A percentile compares a stretch with the other conserved stretches of the same genome.
Evolutionary conservation across 1,139 yeast genomes (phyloP).

Genomic region (Lodderomyces parapsilosis): DNA sequence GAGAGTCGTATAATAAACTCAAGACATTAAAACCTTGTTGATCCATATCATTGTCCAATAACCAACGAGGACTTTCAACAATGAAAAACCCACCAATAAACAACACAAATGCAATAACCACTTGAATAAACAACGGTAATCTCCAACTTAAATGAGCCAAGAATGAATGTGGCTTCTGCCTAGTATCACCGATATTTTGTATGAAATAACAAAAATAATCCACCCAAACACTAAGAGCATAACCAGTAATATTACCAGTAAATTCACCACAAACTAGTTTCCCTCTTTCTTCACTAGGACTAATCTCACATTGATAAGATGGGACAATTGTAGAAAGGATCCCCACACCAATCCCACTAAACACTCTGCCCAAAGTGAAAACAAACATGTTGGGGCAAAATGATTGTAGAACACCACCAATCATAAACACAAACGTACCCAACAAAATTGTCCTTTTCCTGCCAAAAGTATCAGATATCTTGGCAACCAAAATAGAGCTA

Average conservation of each 20-base stretch:
- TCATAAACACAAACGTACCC: slow-evolving; percentile 49
- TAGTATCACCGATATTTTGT: slow-evolving; percentile 41
- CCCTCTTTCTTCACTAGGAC: slow-evolving; percentile 56
- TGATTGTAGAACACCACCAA: slow-evolving; percentile 52
- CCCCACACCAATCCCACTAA: slow-evolving; percentile 56
- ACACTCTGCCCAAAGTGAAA: slow-evolving; percentile 49
- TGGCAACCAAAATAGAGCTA: slow-evolving; percentile 47
- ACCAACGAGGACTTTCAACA: slow-evolving; percentile 58
- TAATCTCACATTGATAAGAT: slow-evolving; percentile 54
- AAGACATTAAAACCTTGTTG: slow-evolving; percentile 66
- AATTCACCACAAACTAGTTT: slow-evolving; percentile 55
- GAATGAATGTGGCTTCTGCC: slow-evolving; percentile 35
- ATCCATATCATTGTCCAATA: slow-evolving; percentile 50
- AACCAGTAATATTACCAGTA: slow-evolving; percentile 54
- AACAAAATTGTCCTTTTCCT: slow-evolving; percentile 47
- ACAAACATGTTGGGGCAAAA: slow-evolving; percentile 42
- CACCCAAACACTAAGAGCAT: slow-evolving; percentile 54
- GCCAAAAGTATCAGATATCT: slow-evolving; percentile 45
- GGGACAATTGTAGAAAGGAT: slow-evolving; percentile 53
- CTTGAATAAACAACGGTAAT: slow-evolving; percentile 51
- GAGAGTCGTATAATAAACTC: slow-evolving; percentile 72
- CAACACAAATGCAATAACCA: slow-evolving; percentile 42
- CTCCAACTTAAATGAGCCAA: slow-evolving; percentile 53
- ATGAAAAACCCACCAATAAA: slow-evolving; percentile 53
- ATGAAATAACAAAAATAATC: slow-evolving; percentile 52